Base-by-base conservation (phyloP, 441 rosid genomes). In the Daphne laureola region DNA sequence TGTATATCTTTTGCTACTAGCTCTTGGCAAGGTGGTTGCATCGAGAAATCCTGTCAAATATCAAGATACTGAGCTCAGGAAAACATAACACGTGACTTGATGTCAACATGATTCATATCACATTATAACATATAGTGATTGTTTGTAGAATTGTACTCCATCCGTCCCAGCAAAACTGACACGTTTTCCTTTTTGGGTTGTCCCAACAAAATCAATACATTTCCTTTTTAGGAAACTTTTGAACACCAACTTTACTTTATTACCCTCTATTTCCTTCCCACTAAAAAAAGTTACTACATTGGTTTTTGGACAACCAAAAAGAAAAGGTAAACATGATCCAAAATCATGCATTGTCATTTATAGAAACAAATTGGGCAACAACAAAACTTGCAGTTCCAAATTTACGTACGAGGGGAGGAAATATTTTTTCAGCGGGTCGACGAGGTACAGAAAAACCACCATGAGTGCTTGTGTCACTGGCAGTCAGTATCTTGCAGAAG, bases 371-470 rank as follows among this genome's bases (percentile, higher is more conserved):
- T 42, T 44, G 50, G 41, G 43, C 18, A 46, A 31, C 35, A 18
- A 7, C 4, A 31, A 25, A 43, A 57, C 17, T 2, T 13, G 50
- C 18, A 40, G 8, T 57, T 17, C 13, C 59, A 57, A 55, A 3
- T 35, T 47, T n/a, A 73, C 80, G 11, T 63, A 92, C 96, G 41
- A 92, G 90, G 66, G 87, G 74, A 25, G 98, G 98, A 68, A 91
- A 91, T 43, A 86, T 91, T 73, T 86, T 92, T 76, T 92, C 98
- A 46, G 98, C 95, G 51, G 98, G 83, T 62, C 98, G 80, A 14
- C 96, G 88, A 25, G 96, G 96, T 44, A 91, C 98, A 48, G 96
- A 91, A 68, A 91, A 91, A 46, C 98, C 98, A 68, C 98, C 96
- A 56, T 91, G 96, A 16, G 96, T 87, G 67, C 96, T 91, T n/a